Evolutionary conservation across 2,329 filamentous ascomycete species (phyloP), one percentile per base, ranked within the genome.

Genomic region (Phyllosticta capitalensis): DNA sequence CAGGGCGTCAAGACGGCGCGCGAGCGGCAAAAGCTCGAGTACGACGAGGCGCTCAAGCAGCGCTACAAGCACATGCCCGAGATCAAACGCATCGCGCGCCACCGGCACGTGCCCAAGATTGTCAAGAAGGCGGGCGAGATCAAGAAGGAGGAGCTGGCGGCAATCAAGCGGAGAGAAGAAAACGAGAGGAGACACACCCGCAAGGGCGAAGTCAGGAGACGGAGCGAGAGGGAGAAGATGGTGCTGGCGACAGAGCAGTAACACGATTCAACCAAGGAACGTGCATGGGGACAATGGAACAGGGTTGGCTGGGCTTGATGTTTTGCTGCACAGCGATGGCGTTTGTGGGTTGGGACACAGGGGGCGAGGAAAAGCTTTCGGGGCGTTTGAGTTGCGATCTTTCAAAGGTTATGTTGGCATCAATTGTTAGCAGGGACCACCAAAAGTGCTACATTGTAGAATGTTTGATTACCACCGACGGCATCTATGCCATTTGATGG

Each of bases 111-210:
- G 63, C 94, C 94, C 20, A 90, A 91, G 79, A 85, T 91, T 60
- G 85, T 97, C 65, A 96, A 96, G 86, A 97, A 96, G 83, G 92
- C 92, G 3, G 85, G 82, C 54, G 89, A 96, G 79, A 97, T 97
- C 76, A 99, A 99, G 84, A 78, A 78, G 61, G 90, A 95, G 70
- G 94, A 97, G 74, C 74, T 96, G 67, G 85, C 85, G 74, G 83
- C 89, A 33, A 88, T 96, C 72, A 96, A 95, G 84, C 81, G 90
- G 67, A 86, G 86, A 66, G 89, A 96, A 69, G 94, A 99, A 79
- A 99, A 99, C 71, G 89, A 95, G 75, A 83, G 94, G 65, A 90
- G 89, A 73, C 92, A 99, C 74, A 88, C 85, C 61, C 90, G 88
- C 79, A 92, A 94, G 79, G 87, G 90, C 67, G 84, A 87, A 66